Base-by-base conservation (phyloP, 164 flowering plant species). In the Malania oleifera region DNA sequence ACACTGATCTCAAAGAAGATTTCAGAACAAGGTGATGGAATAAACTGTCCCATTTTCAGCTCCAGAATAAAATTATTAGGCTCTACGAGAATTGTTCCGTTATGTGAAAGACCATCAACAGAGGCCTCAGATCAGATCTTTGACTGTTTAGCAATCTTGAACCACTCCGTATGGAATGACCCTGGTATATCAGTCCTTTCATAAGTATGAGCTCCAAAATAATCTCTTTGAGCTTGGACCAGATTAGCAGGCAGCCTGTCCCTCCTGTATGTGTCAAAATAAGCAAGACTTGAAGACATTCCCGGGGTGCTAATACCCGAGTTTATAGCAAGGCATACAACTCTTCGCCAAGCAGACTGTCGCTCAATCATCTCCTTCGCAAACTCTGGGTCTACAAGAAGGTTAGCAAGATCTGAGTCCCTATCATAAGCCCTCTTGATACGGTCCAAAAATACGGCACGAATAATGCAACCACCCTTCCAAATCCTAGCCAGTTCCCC, bases 131-230 rank as follows among this genome's bases (percentile, higher is more conserved):
- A 27, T 70, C 48, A 66, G 44, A 67, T 71, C 71, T 73, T 74
- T 20, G 72, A 63, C 59, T 64, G 75, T 39, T 67, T 76, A 15
- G 89, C 89, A 27, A 80, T 70, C 77, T 81, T 85, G 73, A 73
- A 81, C 88, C 91, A 85, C 54, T 82, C 91, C 11, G 86, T 85
- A 54, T 85, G 91, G 77, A 75, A 85, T 37, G 88, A 66, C n/a
- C 88, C 88, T 14, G 75, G 54, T 10, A 73, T 52, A 61, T 83
- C 86, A 53, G 56, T 65, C 73, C 91, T 76, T 67, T 83, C 91
- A 67, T 85, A 82, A 5, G 91, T 85, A 60, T 83, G 91, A 63
- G 88, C 91, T 56, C 88, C 91, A 65, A 85, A 83, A 52, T 79
- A 83, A 61, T 85, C 91, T 67, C 91, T 68, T 63, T 83, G 87